Base-by-base conservation (phyloP, 208 protist genomes). In the Trypanosoma lewisi region DNA sequence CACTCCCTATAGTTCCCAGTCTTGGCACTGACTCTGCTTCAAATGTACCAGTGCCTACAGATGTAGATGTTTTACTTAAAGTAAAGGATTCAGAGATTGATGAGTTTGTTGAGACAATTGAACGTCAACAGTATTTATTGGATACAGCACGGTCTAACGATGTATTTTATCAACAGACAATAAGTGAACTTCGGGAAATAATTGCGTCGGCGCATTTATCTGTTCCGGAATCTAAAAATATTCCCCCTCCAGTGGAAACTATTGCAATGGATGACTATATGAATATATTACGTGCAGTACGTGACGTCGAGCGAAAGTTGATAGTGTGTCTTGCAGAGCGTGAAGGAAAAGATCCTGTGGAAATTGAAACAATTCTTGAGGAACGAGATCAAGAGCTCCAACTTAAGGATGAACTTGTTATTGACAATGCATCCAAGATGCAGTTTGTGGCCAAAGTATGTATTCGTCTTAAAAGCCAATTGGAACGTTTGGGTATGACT, bases 391-490 rank as follows among this genome's bases (percentile, higher is more conserved):
- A 55, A 25, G 75, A 86, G 70, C 75, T 94, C 14, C 69, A 80
- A 55, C 50, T 88, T 17, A 89, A 88, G 75, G 87, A 94, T 50
- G 82, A 89, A 67, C 59, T 86, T 44, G 63, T 94, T 55, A 63
- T 94, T 30, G 87, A 91, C 61, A 86, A 89, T 69, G 74, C 73
- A 42, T 82, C 87, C 9, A 83, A 87, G 80, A 67, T 78, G 55
- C 73, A 94, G 72, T 91, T 87, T 75, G 73, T 89, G 53, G 83
- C 78, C 23, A 87, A 78, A 33, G 31, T 94, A 12, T 73, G 77
- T 16, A 75, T 76, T 21, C 78, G 87, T 8, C 77, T 94, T 9
- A 87, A 83, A 28, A 80, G 72, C 31, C 87, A 94, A 70, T 85
- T 94, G 74, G 68, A 89, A 60, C 49, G 71, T 25, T 67, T 86